These are phyloP conservation scores for Serendipita vermifera DNA, from an alignment of 768 basidiomycete genomes.

Conservation along the genomic window DNA sequence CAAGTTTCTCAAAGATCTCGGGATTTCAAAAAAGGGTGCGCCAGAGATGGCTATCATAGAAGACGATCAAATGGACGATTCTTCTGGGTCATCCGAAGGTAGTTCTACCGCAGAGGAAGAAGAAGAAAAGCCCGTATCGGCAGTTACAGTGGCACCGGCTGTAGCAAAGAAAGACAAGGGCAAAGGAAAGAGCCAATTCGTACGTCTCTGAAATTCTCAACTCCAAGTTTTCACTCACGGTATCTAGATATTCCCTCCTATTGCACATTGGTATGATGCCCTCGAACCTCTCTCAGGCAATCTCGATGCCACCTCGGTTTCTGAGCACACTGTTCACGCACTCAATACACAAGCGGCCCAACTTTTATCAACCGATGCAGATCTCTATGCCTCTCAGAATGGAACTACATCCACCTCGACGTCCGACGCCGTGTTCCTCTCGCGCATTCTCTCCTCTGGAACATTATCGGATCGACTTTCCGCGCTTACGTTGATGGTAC, in stretches of 20 bases:
- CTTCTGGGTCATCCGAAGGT: conserved; percentile 12
- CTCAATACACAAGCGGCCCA: conserved; percentile 34
- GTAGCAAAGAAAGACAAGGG: neutral
- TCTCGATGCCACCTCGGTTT: conserved; percentile 24
- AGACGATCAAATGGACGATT: conserved; percentile 24
- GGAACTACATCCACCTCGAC: conserved; percentile 22
- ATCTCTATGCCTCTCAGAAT: conserved; percentile 32
- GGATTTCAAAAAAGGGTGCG: conserved; percentile 15
- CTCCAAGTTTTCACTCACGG: neutral
- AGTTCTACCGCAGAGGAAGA: conserved; percentile 13
- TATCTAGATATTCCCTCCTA: conserved; percentile 23
- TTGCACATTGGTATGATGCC: conserved; percentile 44
- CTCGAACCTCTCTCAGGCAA: conserved; percentile 29
- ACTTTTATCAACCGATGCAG: conserved; percentile 34
- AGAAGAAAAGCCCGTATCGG: neutral
- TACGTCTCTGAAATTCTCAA: neutral
- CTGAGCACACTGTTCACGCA: conserved; percentile 33
- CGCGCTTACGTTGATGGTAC: conserved; percentile 78
- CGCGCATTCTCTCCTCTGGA: conserved; percentile 73
- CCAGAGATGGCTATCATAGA: conserved; percentile 5
- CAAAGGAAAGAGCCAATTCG: neutral
- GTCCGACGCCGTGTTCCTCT: conserved; percentile 70
- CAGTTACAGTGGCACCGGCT: neutral
- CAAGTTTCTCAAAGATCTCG: conserved; percentile 30
- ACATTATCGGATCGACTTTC: conserved; percentile 87